Base-by-base conservation (phyloP, 192 early-diverging fungal species). In the Backusella tuberculispora region DNA sequence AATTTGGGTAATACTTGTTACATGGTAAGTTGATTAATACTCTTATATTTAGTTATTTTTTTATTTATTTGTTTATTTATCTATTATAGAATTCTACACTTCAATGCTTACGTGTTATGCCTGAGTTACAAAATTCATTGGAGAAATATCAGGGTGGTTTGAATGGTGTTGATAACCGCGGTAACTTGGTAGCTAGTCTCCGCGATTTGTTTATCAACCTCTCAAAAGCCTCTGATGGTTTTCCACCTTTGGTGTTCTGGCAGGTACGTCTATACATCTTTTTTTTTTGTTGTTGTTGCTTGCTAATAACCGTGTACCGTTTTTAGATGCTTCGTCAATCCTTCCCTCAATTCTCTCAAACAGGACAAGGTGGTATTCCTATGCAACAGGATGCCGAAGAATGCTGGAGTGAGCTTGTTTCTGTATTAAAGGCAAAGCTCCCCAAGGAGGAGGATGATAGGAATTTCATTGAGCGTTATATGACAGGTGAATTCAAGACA, bases 381-480 rank as follows among this genome's bases (percentile, higher is more conserved):
- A 87, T 91, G 83, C 98, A 99, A 83, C 98, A 99, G 82, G 98
- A 99, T 80, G 98, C 98, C 2, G 96, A 99, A 79, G 98, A 99
- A 78, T 98, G 94, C 83, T 99, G 96, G 96, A 92, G 90, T 76
- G 88, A 97, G 79, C 78, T 99, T 34, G 78, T 99, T 17, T 87
- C 90, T 0, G 86, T 87, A 1, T 77, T 99, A 45, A 85, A 85
- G 19, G 80, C 88, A 44, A 91, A 88, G 70, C 84, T 90, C 9
- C 88, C 83, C 46, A 56, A 24, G 13, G 48, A 63, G 29, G 68
- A 41, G 38, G 70, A 44, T 24, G 74, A 77, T 21, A 79, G 84
- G 38, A 84, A 87, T 26, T 94, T 93, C 79, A 85, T 98, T 29
- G 89, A 94, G 0, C 90, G 91, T 78, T 96, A 90, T 73, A 95